These are phyloP conservation scores for Septoria linicola DNA, from an alignment of 2,329 filamentous ascomycete genomes.

Conservation along the genomic window DNA sequence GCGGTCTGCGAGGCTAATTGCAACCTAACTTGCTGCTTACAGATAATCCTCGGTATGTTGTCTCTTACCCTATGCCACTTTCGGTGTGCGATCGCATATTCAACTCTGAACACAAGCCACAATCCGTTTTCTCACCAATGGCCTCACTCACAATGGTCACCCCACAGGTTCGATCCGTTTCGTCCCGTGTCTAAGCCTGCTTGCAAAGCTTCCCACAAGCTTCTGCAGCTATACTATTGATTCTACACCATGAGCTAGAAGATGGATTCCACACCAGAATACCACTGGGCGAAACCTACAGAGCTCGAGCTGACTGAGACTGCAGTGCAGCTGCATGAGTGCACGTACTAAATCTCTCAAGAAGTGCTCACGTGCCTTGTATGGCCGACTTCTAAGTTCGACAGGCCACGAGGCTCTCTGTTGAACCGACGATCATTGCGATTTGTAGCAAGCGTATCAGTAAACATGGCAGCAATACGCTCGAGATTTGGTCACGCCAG, in stretches of 20 bases:
- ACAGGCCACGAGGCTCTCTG: background rate
- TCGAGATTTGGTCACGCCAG: background rate
- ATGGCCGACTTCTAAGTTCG: background rate
- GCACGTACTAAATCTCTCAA: no score
- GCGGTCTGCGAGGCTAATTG: no score
- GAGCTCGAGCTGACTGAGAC: background rate
- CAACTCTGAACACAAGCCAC: no score
- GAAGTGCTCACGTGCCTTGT: background rate
- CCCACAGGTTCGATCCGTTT: background rate
- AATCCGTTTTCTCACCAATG: background rate
- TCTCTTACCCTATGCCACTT: background rate
- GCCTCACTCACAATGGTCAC: background rate
- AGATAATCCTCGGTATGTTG: conserved; percentile 10
- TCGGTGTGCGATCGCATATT: conserved; percentile 12
- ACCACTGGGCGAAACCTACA: background rate
- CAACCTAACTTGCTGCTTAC: background rate
- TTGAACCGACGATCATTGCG: conserved; percentile 11
- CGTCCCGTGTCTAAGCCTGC: conserved; percentile 7
- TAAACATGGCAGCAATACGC: background rate
- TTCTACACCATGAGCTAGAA: background rate
- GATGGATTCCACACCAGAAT: background rate
- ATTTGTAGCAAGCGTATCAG: conserved; percentile 3
- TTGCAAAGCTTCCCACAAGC: conserved; percentile 7
- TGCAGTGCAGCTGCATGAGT: background rate
- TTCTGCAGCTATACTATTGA: background rate